These are phyloP conservation scores for Clathrospora elynae DNA, from an alignment of 2,329 filamentous ascomycete species.

Conservation along the genomic window DNA sequence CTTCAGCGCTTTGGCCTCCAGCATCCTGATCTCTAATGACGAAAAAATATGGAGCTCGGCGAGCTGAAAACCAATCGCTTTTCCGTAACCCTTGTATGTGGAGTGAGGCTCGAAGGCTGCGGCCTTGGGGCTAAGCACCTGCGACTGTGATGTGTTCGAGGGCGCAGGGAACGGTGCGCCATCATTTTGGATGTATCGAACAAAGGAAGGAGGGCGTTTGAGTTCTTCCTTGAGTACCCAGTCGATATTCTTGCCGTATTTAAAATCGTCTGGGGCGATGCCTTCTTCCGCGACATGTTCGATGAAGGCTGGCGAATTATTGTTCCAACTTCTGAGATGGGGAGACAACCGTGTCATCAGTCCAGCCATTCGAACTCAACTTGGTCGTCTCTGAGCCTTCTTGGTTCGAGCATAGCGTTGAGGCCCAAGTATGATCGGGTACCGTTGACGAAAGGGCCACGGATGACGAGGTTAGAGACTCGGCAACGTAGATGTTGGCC, in stretches of 20 bases:
- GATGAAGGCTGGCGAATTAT: no score
- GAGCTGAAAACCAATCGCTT: constrained; percentile 6
- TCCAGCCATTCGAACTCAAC: constrained; percentile 41
- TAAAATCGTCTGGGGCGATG: constrained; percentile 28
- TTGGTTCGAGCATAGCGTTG: constrained; percentile 19
- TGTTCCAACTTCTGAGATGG: constrained; percentile 34
- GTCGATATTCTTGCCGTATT: neutral
- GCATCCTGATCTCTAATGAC: constrained; percentile 8
- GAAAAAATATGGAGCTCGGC: constrained; percentile 30
- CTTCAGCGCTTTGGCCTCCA: neutral
- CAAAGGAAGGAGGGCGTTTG: constrained; percentile 9
- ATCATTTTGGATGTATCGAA: neutral
- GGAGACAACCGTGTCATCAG: constrained; percentile 28
- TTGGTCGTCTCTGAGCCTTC: constrained; percentile 27
- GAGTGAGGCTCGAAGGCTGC: constrained; percentile 28
- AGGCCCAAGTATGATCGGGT: constrained; percentile 19
- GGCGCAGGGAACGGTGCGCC: constrained; percentile 13
- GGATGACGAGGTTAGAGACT: constrained; percentile 21
- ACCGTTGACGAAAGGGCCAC: constrained; percentile 13
- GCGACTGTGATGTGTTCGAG: constrained; percentile 21
- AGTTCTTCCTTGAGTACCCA: neutral
- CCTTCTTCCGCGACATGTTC: no score
- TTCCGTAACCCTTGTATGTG: constrained; percentile 1
- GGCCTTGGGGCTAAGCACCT: constrained; percentile 30
- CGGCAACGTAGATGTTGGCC: constrained; percentile 37